Evolutionary conservation across 805 yeast genomes (phyloP).

Genomic region (Phaffomyces opuntiae): DNA sequence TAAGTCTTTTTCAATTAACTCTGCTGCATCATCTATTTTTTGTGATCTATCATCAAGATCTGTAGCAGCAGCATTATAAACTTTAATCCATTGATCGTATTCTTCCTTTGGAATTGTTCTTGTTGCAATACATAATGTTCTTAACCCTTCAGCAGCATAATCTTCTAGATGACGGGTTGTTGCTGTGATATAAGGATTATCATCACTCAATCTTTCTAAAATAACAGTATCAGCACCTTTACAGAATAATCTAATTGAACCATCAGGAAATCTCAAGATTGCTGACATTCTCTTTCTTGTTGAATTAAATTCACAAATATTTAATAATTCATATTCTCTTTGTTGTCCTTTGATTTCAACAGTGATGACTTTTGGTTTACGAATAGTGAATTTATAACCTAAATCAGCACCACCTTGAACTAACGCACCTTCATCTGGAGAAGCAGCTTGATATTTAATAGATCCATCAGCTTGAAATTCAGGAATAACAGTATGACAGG

Average conservation of each 20-base stretch:
- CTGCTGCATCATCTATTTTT: slow-evolving; percentile 83
- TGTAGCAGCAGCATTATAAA: slow-evolving; percentile 76
- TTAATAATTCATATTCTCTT: slow-evolving; percentile 65
- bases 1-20: slow-evolving; percentile 72
- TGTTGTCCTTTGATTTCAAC: slow-evolving; percentile 48
- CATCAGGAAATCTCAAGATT: slow-evolving; percentile 90
- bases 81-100: slow-evolving; percentile 58
- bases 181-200: slow-evolving; percentile 74
- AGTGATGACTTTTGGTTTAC: slow-evolving; percentile 79
- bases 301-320: slow-evolving; percentile 94
- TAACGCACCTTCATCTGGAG: slow-evolving; percentile 98
- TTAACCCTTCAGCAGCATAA: slow-evolving; percentile 91
- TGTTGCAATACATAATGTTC: slow-evolving; percentile 90
- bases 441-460: slow-evolving; percentile 95
- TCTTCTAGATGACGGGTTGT: slow-evolving; percentile 88
- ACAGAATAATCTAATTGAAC: slow-evolving; percentile 77
- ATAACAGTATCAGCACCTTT: slow-evolving; percentile 98
- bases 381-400: slow-evolving; percentile 77
- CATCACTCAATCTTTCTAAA: slow-evolving; percentile 67
- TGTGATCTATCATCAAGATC: slow-evolving; percentile 68
- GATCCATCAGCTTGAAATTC: slow-evolving; percentile 58
- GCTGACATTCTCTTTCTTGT: slow-evolving; percentile 98
- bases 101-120: slow-evolving; percentile 76
- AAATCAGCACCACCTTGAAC: slow-evolving; percentile 92
- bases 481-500: slow-evolving; percentile 97